Evolutionary conservation across 805 yeast species (phyloP).

Genomic region (Wickerhamomyces canadensis): DNA sequence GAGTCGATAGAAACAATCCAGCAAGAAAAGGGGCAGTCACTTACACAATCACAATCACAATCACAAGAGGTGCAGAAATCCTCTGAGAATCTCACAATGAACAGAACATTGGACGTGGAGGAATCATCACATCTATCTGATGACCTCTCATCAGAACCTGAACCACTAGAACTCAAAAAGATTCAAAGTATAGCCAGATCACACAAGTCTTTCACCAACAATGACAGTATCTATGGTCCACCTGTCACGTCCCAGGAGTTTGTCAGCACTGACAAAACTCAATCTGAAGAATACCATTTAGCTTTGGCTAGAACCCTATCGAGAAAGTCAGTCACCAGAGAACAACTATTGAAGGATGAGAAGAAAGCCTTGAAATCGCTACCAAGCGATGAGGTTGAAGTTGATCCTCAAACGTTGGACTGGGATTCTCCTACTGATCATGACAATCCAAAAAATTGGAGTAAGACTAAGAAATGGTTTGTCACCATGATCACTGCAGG

Average conservation of each 20-base stretch:
- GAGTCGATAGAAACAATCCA: constrained; percentile 1
- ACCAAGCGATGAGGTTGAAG: constrained; percentile 18
- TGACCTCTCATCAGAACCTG: no score
- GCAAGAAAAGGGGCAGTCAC: background rate
- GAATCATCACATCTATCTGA: no score
- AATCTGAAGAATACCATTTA: constrained; percentile 17
- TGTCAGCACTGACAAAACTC: constrained; percentile 3
- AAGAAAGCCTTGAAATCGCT: constrained; percentile 1
- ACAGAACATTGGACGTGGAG: no score
- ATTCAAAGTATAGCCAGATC: constrained; percentile 10
- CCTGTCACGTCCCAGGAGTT: constrained; percentile 8
- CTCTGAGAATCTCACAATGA: no score
- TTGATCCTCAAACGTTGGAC: constrained; percentile 36
- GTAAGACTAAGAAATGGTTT: constrained; percentile 55
- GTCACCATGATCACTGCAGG: constrained; percentile 60
- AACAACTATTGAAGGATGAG: constrained; percentile 5
- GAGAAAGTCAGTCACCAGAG: constrained; percentile 17
- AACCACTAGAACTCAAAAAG: constrained; percentile 5
- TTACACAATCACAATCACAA: no score
- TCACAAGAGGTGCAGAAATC: no score
- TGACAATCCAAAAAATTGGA: constrained; percentile 68
- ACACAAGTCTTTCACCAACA: constrained; percentile 13
- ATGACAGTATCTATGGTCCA: constrained; percentile 14
- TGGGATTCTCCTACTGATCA: constrained; percentile 64
- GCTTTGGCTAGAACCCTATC: constrained; percentile 22